These are phyloP conservation scores for Aegilops longissima DNA, from an alignment of 176 grass and related monocot species.

Conservation along the genomic window DNA sequence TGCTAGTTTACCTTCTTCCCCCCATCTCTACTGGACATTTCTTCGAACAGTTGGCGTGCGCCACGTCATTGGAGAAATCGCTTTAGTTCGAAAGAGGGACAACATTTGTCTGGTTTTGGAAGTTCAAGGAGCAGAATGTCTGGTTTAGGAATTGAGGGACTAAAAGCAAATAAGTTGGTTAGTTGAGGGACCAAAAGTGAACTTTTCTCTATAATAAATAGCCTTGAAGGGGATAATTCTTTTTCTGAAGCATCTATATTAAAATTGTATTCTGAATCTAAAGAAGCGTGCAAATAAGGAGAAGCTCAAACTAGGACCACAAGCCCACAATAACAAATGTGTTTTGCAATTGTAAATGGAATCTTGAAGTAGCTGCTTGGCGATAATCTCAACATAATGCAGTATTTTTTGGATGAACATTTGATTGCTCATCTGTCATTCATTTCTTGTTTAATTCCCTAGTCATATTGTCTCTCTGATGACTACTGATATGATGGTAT, in stretches of 20 bases:
- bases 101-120: no score
- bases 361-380: background rate
- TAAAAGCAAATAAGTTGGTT: no score
- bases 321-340: background rate
- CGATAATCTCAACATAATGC: no score
- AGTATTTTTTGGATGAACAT: background rate
- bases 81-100: no score
- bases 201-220: background rate
- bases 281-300: background rate
- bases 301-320: background rate
- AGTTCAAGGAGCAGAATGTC: no score
- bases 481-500: background rate
- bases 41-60: no score
- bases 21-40: no score
- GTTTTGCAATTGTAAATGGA: background rate
- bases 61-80: no score
- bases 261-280: background rate
- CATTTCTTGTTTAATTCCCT: background rate
- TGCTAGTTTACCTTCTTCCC: no score
- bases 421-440: background rate
- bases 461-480: constrained; percentile 4
- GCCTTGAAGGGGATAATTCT: background rate
- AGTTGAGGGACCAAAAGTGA: no score
- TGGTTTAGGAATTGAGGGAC: no score
- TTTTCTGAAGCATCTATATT: background rate